Evolutionary conservation across 495 filamentous ascomycete species (phyloP).

Genomic region (Penicillium cataractarum): DNA sequence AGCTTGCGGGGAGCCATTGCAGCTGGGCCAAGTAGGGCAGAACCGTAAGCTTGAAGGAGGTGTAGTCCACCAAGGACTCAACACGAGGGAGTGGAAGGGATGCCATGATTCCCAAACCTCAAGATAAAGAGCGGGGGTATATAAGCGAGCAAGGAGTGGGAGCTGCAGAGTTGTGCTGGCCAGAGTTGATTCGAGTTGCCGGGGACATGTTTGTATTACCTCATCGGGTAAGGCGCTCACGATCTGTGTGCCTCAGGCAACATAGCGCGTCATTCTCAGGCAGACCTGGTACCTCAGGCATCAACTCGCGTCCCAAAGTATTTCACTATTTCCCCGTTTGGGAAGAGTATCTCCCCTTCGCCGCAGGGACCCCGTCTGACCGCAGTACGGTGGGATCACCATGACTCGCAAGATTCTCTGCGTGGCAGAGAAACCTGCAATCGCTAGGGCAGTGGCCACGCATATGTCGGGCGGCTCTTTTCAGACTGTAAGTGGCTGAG

Average conservation of each 20-base stretch:
- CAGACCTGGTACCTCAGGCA: constrained; percentile 4
- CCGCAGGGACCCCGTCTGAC: constrained; percentile 16
- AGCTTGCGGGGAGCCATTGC: constrained; percentile 64
- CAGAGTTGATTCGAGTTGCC: background rate
- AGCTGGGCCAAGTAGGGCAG: constrained; percentile 79
- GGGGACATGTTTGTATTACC: constrained; percentile 32
- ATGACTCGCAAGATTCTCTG: constrained; percentile 70
- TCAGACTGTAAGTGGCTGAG: constrained; percentile 61
- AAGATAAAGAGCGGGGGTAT: background rate
- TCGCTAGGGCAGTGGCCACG: constrained; percentile 88
- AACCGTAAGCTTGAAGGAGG: constrained; percentile 73
- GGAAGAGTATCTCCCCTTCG: constrained; percentile 15
- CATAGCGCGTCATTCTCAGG: constrained; percentile 17
- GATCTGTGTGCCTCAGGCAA: constrained; percentile 27
- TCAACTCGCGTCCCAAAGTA: constrained; percentile 25
- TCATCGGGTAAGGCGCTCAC: constrained; percentile 26
- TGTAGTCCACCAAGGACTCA: constrained; percentile 68
- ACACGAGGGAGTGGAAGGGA: constrained; percentile 63
- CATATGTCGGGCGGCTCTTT: constrained; percentile 80
- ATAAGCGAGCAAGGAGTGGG: background rate
- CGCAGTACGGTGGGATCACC: constrained; percentile 15
- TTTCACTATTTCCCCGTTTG: constrained; percentile 22
- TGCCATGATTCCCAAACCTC: constrained; percentile 51
- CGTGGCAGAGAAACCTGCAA: constrained; percentile 96
- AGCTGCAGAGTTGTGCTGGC: background rate